phyloP scores from a whole-genome alignment of 805 yeast species.

The Cephaloascus albidus region DNA sequence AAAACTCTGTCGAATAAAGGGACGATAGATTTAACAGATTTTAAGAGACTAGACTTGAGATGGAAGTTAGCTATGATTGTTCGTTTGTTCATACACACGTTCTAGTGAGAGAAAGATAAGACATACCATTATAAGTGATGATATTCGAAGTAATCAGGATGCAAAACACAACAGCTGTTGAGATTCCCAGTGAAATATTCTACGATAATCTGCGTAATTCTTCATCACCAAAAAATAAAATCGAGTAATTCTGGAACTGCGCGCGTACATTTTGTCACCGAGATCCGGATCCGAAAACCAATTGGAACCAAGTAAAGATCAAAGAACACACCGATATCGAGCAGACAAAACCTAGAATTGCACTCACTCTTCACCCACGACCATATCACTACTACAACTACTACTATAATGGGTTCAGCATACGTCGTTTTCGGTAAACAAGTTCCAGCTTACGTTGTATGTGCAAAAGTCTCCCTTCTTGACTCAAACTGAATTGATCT shows the following conservation, averaged over 20 bases:
- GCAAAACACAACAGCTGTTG: too few species aligned
- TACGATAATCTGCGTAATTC: too few species aligned
- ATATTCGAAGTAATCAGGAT: too few species aligned
- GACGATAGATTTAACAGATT: slow-evolving; percentile 77
- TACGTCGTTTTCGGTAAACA: not conserved
- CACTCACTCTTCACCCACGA: not conserved
- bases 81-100: too few species aligned
- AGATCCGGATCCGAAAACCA: not conserved
- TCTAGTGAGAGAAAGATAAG: too few species aligned
- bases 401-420: not conserved
- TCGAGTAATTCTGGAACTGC: too few species aligned
- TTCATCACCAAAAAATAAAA: too few species aligned
- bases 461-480: not conserved
- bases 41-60: slow-evolving; percentile 49
- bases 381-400: not conserved
- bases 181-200: too few species aligned
- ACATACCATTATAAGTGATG: too few species aligned
- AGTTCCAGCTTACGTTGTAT: not conserved
- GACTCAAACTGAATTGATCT: not conserved
- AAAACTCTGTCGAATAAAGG: slow-evolving; percentile 95
- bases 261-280: too few species aligned
- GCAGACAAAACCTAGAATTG: too few species aligned
- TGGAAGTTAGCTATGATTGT: slow-evolving; percentile 13
- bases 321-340: too few species aligned
- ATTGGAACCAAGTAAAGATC: not conserved